These are phyloP conservation scores for Musa itinerans DNA, from an alignment of 176 grass and related monocot species.

Conservation along the genomic window DNA sequence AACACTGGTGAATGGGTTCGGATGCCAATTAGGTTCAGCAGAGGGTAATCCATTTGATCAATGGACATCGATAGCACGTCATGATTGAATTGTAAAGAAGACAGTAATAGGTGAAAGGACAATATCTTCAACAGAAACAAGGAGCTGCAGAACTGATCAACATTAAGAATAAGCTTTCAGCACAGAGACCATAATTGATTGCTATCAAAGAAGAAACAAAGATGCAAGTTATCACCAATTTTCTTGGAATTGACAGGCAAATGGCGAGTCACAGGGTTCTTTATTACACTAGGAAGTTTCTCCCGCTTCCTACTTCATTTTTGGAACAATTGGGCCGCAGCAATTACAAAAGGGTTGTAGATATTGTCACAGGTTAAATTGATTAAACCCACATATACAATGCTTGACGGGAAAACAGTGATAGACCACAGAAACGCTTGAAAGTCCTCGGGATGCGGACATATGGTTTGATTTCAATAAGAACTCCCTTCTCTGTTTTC, in stretches of 20 bases:
- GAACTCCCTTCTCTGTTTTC: constrained; percentile 77
- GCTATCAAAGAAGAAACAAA: too few relatives aligned
- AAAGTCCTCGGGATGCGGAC: constrained; percentile 84
- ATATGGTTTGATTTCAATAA: constrained; percentile 94
- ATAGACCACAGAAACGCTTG: constrained; percentile 64
- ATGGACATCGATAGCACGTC: too few relatives aligned
- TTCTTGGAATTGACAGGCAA: constrained; percentile 66
- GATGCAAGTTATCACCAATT: constrained; percentile 42
- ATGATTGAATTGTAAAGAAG: too few relatives aligned
- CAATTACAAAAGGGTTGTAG: constrained; percentile 3
- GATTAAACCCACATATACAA: constrained; percentile 1
- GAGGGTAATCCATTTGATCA: too few relatives aligned
- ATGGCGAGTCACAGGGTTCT: constrained; percentile 80
- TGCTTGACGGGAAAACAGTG: not conserved
- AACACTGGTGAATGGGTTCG: too few relatives aligned
- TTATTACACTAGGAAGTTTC: constrained; percentile 91
- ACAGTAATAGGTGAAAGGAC: too few relatives aligned
- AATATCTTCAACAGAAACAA: too few relatives aligned
- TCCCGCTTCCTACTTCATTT: constrained; percentile 38
- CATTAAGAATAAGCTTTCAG: too few relatives aligned
- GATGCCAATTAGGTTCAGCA: too few relatives aligned
- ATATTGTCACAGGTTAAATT: constrained; percentile 5
- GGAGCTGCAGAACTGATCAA: too few relatives aligned
- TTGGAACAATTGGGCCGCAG: constrained; percentile 82
- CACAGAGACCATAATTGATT: too few relatives aligned